Conservation (phyloP, 2,329 filamentous ascomycete genomes). For the Drechslerella stenobrocha region DNA sequence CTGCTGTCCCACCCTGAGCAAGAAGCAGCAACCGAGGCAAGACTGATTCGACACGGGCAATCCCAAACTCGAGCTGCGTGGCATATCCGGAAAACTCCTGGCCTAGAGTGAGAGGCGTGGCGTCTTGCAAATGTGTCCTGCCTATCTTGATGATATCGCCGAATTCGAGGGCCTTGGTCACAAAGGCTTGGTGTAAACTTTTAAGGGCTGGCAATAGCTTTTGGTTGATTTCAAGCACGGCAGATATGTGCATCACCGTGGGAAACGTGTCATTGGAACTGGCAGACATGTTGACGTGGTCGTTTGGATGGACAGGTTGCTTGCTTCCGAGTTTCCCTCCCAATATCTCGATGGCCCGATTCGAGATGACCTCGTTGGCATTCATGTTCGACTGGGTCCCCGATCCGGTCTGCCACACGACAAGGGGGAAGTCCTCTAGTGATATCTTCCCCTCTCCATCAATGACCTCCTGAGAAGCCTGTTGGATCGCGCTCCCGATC, state of each 20-base stretch:
- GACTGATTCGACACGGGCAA: constrained; percentile 79
- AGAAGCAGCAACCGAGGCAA: constrained; percentile 83
- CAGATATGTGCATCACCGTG: constrained; percentile 99
- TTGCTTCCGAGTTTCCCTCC: constrained; percentile 92
- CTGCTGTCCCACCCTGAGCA: constrained; percentile 93
- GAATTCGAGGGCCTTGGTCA: constrained; percentile 86
- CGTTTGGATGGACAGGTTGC: constrained; percentile 98
- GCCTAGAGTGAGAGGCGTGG: constrained; percentile 88
- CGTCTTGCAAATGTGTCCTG: constrained; percentile 94
- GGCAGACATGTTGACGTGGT: constrained; percentile 99
- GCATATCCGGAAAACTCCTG: constrained; percentile 99
- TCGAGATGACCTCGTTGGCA: constrained; percentile 99
- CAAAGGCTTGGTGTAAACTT: constrained; percentile 78
- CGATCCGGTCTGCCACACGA: constrained; percentile 98
- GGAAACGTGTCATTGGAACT: constrained; percentile 99
- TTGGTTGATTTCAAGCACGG: constrained; percentile 87
- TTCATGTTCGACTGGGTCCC: constrained; percentile 99
- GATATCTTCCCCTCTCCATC: constrained; percentile 72
- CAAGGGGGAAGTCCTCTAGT: constrained; percentile 80
- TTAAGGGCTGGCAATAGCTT: constrained; percentile 79
- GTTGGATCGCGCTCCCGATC: constrained; percentile 87
- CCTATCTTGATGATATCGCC: constrained; percentile 98
- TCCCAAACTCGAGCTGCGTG: constrained; percentile 86
- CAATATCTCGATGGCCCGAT: constrained; percentile 96
- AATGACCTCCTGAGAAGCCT: constrained; percentile 90